Percentiles rank a stretch among this genome's conserved stretches.
Conservation (phyloP, 106 monocot species). For the Alisma plantagoaquatica region DNA sequence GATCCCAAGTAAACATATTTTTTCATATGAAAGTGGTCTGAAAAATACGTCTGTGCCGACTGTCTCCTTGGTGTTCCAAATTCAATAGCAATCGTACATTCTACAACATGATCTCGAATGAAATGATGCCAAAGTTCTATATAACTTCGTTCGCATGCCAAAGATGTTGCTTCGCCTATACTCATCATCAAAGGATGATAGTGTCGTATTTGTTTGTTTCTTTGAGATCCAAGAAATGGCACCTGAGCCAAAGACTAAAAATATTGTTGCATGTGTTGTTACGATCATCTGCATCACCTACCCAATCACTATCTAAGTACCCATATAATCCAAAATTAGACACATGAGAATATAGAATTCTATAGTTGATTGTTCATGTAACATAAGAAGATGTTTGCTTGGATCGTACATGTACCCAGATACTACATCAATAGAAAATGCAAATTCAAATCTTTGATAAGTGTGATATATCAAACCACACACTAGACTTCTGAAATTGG, state of each 20-base stretch:
- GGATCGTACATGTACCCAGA: conserved; percentile 24
- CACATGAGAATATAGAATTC: too few species aligned
- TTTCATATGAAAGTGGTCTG: too few species aligned
- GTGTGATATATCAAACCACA: not conserved
- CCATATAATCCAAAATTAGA: too few species aligned
- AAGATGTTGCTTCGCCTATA: conserved; percentile 2
- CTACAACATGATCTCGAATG: conserved; percentile 1
- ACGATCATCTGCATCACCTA: too few species aligned
- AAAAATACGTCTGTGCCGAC: not conserved
- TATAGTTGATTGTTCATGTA: conserved; percentile 3
- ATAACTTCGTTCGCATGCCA: conserved; percentile 7
- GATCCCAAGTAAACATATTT: too few species aligned
- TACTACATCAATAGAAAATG: conserved; percentile 4
- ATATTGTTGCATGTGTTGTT: too few species aligned
- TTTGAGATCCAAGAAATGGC: conserved; percentile 19
- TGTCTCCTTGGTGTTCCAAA: not conserved
- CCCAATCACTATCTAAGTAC: too few species aligned
- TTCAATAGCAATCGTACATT: not conserved
- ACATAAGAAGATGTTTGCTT: conserved; percentile 12
- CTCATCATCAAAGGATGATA: conserved; percentile 18
- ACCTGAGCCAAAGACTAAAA: too few species aligned
- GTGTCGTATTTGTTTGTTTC: conserved; percentile 6
- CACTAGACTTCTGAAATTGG: not conserved
- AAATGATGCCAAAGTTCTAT: conserved; percentile 1
- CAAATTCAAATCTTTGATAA: conserved; percentile 3